Base-by-base conservation (phyloP, 2,329 filamentous ascomycete genomes). In the Lasiodiplodia sp. region DNA sequence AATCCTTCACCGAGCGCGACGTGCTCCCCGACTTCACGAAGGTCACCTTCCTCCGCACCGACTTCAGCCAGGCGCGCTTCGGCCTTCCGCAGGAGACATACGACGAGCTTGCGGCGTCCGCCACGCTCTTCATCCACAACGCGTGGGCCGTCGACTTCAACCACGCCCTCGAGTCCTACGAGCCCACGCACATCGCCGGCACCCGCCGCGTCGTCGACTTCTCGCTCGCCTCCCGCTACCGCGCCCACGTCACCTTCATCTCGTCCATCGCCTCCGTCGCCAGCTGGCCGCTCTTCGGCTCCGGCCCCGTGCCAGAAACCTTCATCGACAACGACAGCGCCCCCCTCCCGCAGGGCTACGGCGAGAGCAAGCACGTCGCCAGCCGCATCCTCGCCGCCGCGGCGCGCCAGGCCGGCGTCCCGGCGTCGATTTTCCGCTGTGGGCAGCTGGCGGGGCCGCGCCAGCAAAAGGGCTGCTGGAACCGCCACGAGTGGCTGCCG, bases 131-230 rank as follows among this genome's bases (percentile, higher is more conserved):
- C 68, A 75, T 79, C 49, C 79, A 81, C 73, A 79, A 77, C 63
- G 78, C 78, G 0, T 81, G 78, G 78, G 73, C 77, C 2, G 78
- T 81, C 16, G 73, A 79, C 69, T 79, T 80, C 74, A 80, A 80
- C 71, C 73, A 73, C 55, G 70, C 72, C 0, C 72, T 79, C 4
- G 70, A 73, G 10, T 75, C 74, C 10, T 79, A 66, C 47, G 76
- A 78, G 51, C 66, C 70, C 10, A 72, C 73, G 10, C 74, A 77
- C 66, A 72, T 78, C 16, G 72, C 72, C 31, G 75, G 76, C 23
- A 73, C 71, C 2, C 71, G 75, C 31, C 73, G 78, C 77, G 72
- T 77, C 2, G 78, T 80, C 11, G 73, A 79, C 69, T 79, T 80
- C 73, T 79, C 78, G 70, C 73, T 73, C 31, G 70, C 70, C 1